These are phyloP conservation scores for Fagus crenata DNA, from an alignment of 306 rosid species.

Conservation along the genomic window DNA sequence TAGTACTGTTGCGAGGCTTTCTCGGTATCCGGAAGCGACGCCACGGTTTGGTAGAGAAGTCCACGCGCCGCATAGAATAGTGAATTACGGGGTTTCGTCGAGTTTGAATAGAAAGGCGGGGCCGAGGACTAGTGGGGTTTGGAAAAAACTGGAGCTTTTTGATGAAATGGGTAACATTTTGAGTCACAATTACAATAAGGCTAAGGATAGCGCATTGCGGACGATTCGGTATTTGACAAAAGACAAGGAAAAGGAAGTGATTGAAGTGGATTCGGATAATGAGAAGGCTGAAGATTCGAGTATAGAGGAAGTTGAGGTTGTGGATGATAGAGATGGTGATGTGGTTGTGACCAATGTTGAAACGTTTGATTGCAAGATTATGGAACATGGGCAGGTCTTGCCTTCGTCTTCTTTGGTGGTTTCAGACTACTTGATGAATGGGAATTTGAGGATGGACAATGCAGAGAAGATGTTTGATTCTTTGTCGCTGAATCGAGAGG, in stretches of 20 bases:
- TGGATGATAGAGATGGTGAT: conserved; percentile 41
- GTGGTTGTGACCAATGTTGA: conserved; percentile 37
- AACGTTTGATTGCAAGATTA: conserved; percentile 37
- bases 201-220: conserved; percentile 41
- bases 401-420: conserved; percentile 45
- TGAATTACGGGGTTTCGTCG: conserved; percentile 38
- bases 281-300: conserved; percentile 49
- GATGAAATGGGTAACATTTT: conserved; percentile 44
- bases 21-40: conserved; percentile 59
- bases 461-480: conserved; percentile 39
- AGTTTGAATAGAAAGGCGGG: conserved; percentile 11
- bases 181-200: conserved; percentile 10
- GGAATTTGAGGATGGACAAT: conserved; percentile 41
- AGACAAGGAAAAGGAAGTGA: conserved; percentile 42
- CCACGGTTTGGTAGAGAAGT: conserved; percentile 47
- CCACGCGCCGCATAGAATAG: conserved; percentile 69
- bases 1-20: conserved; percentile 53
- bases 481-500: conserved; percentile 36
- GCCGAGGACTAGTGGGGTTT: conserved; percentile 6
- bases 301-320: conserved; percentile 45
- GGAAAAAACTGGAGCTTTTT: conserved; percentile 11
- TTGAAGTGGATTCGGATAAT: conserved; percentile 53
- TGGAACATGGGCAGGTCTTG: conserved; percentile 30
- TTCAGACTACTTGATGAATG: conserved; percentile 50
- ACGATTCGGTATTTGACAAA: conserved; percentile 11